These are phyloP conservation scores for Davidsoniella australis DNA, from an alignment of 2,329 filamentous ascomycete species.

Conservation along the genomic window DNA sequence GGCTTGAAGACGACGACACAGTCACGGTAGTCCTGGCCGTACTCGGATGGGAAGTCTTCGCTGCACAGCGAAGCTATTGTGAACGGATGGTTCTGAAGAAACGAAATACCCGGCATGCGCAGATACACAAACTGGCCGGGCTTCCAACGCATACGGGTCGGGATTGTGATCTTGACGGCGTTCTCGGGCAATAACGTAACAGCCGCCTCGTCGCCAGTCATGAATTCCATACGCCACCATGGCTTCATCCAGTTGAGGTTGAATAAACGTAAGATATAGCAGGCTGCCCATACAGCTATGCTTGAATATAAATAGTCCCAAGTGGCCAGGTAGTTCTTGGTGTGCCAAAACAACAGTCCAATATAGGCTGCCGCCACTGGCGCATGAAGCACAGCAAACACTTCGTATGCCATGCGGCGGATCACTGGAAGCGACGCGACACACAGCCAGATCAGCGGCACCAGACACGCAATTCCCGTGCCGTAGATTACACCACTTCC, in stretches of 20 bases:
- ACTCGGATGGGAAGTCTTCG: slow-evolving; percentile 82
- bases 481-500: slow-evolving; percentile 61
- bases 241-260: slow-evolving; percentile 84
- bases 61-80: slow-evolving; percentile 87
- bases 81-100: slow-evolving; percentile 89
- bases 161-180: slow-evolving; percentile 88
- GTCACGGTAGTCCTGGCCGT: slow-evolving; percentile 74
- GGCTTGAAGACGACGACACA: slow-evolving; percentile 85
- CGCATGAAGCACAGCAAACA: slow-evolving; percentile 68
- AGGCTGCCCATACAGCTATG: slow-evolving; percentile 58
- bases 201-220: slow-evolving; percentile 81
- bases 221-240: slow-evolving; percentile 52
- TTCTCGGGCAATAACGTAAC: slow-evolving; percentile 82
- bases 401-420: slow-evolving; percentile 63
- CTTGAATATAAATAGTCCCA: slow-evolving; percentile 82
- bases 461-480: slow-evolving; percentile 66
- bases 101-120: slow-evolving; percentile 78
- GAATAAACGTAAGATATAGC: slow-evolving; percentile 57
- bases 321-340: slow-evolving; percentile 76
- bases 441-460: slow-evolving; percentile 68
- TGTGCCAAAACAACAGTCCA: slow-evolving; percentile 86
- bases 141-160: slow-evolving; percentile 81
- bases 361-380: slow-evolving; percentile 69
- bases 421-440: slow-evolving; percentile 68
- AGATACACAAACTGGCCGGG: slow-evolving; percentile 92